phyloP scores from a whole-genome alignment of 495 filamentous ascomycete species.

The Talaromyces liani region DNA sequence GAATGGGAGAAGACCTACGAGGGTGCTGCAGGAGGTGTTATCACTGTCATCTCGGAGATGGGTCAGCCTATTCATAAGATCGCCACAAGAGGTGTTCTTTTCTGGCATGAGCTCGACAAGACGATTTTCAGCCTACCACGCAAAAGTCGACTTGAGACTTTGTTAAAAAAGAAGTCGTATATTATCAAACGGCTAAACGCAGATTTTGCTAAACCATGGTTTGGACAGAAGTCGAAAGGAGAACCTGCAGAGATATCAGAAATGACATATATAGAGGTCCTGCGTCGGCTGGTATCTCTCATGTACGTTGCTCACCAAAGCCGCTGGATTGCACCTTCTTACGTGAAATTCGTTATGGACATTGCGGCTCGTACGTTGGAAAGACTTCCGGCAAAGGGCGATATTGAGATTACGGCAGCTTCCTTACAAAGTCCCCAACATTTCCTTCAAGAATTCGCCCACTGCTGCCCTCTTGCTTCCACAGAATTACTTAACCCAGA shows the following conservation, averaged over 20 bases:
- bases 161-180: background rate
- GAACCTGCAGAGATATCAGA: conserved; percentile 94
- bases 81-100: conserved; percentile 25
- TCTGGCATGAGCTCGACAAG: conserved; percentile 32
- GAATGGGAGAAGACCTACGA: conserved; percentile 26
- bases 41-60: conserved; percentile 35
- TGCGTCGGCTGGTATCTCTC: conserved; percentile 88
- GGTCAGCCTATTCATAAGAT: conserved; percentile 37
- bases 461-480: conserved; percentile 74
- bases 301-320: conserved; percentile 93
- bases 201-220: conserved; percentile 32
- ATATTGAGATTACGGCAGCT: background rate
- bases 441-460: conserved; percentile 72
- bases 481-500: conserved; percentile 92
- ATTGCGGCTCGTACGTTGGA: conserved; percentile 87
- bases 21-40: conserved; percentile 19
- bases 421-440: background rate
- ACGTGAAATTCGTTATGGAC: conserved; percentile 75
- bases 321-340: conserved; percentile 88
- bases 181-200: conserved; percentile 24
- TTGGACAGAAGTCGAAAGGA: conserved; percentile 24
- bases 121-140: conserved; percentile 23
- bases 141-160: background rate
- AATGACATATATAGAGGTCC: conserved; percentile 94
- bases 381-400: background rate